Evolutionary conservation across 2,329 filamentous ascomycete genomes (phyloP).

Genomic region (Amesomyces nigricolor): DNA sequence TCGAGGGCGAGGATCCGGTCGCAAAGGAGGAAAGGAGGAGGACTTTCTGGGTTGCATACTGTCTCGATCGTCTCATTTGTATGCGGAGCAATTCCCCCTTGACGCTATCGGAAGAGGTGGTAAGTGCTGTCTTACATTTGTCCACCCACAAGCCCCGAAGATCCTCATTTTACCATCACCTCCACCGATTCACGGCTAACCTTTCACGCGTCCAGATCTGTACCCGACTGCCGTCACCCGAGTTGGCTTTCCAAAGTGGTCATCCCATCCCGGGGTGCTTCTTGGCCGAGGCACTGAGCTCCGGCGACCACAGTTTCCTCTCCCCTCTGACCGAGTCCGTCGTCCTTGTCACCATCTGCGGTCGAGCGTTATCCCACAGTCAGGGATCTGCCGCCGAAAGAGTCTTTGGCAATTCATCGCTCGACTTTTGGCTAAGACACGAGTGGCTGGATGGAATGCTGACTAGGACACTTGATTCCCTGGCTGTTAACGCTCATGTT

Average conservation of each 20-base stretch:
- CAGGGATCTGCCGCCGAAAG: constrained; percentile 19
- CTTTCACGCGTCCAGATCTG: constrained; percentile 20
- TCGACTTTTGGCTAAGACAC: constrained; percentile 27
- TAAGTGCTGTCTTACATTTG: constrained; percentile 10
- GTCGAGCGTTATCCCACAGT: constrained; percentile 21
- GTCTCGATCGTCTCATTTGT: constrained; percentile 26
- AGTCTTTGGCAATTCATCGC: constrained; percentile 15
- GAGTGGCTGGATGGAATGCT: constrained; percentile 25
- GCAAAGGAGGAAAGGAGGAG: constrained; percentile 24
- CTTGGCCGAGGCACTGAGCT: constrained; percentile 22
- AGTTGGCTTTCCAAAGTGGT: constrained; percentile 26
- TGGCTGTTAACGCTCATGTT: constrained; percentile 16
- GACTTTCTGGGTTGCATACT: constrained; percentile 28
- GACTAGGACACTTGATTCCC: constrained; percentile 11
- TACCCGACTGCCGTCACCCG: constrained; percentile 26
- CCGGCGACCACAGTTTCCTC: constrained; percentile 15
- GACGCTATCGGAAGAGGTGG: constrained; percentile 26
- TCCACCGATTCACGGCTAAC: not conserved
- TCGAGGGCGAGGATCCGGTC: constrained; percentile 16
- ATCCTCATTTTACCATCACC: constrained; percentile 1
- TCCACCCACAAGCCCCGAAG: not conserved
- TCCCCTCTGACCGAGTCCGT: constrained; percentile 24
- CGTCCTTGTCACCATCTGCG: constrained; percentile 22
- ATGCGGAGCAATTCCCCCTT: constrained; percentile 21
- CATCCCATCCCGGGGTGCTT: constrained; percentile 23